A percentile compares a stretch with the other conserved stretches of the same genome.
Evolutionary conservation across 176 grass and related monocot genomes (phyloP).

Genomic region (Avena sativa): DNA sequence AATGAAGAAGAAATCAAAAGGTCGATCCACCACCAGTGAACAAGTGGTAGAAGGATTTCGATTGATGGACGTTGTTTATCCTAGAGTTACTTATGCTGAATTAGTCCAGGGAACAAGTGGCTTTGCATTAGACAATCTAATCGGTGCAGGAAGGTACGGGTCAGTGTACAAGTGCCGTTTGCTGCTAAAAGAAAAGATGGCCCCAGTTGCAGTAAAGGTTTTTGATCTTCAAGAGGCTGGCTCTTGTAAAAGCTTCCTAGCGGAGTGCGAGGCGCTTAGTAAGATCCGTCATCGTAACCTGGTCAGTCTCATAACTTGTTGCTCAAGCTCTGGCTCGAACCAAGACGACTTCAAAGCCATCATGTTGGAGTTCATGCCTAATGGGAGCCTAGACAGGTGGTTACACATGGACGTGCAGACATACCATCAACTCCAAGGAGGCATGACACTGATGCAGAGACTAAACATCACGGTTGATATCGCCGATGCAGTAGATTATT

Average conservation of each 20-base stretch:
- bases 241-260: slow-evolving; percentile 45
- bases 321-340: background rate
- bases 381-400: slow-evolving; percentile 11
- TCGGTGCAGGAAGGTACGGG: slow-evolving; percentile 53
- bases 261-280: slow-evolving; percentile 49
- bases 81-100: slow-evolving; percentile 46
- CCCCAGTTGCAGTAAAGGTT: slow-evolving; percentile 47
- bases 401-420: background rate
- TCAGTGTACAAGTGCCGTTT: slow-evolving; percentile 50
- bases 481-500: background rate
- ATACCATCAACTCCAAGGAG: background rate
- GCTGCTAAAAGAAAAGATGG: background rate
- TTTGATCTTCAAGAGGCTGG: slow-evolving; percentile 49
- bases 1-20: background rate
- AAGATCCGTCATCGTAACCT: slow-evolving; percentile 46
- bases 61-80: background rate
- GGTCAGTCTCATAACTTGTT: background rate
- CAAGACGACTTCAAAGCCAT: background rate
- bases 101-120: slow-evolving; percentile 43
- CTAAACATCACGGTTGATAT: background rate
- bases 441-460: background rate
- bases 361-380: background rate
- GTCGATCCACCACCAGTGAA: background rate
- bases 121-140: slow-evolving; percentile 46
- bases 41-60: background rate